Evolutionary conservation across 2,329 filamentous ascomycete genomes (phyloP), one percentile per base, ranked within the genome.

Genomic region (Trichoderma pleuroti): DNA sequence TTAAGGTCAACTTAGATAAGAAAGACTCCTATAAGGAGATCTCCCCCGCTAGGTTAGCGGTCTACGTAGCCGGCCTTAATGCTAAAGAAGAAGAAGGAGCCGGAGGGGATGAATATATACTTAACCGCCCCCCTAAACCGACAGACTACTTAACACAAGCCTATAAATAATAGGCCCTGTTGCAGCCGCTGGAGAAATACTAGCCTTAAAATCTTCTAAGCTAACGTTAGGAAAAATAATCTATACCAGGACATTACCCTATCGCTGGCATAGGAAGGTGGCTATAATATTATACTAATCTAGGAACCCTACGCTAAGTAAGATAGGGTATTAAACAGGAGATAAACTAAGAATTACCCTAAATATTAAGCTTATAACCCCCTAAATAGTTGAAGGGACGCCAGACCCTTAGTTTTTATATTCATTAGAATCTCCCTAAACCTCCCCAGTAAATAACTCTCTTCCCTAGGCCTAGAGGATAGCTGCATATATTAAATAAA

Each of bases 151-250:
- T 5, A 5, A 28, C 26, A 5, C 26, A 5, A 28, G 26, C 26
- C 26, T 28, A 34, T 34, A 9, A 42, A 42, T 18, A 18, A 16
- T 18, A 42, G 32, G 8, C 32, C 32, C 32, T 7, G 26, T 65
- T 36, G 54, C 2, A 65, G 26, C 42, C 12, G 7, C 12, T 54
- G 52, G 54, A 54, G n/a, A 34, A 54, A 65, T 2, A 24, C 18
- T 65, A 54, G 28, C 42, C 26, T 65, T 21, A 65, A 65, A 34
- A 65, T 54, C 62, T 65, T 65, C 26, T 30, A 63, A 30, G 36
- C 16, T 10, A 63, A 63, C 42, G 42, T 63, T 10, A 18, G 9
- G 26, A 46, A 30, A 3, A 42, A 5, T 4, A 11, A 21, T n/a
- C 26, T n/a, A n/a, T 30, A 46, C 14, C 42, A 63, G 16, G 12